Conservation (phyloP, 257 asterid genomes). For the Rehmannia glutinosa region DNA sequence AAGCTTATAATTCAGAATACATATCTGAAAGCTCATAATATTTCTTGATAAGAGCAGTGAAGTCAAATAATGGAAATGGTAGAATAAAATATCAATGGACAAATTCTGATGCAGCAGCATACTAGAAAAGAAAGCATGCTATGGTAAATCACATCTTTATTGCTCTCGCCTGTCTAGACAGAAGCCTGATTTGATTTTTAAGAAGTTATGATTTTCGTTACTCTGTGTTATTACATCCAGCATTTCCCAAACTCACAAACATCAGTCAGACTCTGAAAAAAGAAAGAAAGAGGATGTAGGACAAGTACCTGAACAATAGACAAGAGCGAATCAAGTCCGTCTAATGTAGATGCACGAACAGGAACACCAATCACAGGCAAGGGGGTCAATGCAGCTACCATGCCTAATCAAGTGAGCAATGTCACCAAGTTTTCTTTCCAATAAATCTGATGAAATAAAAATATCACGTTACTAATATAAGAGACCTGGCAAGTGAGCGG, state of each 20-base stretch:
- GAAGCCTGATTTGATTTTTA: too few relatives aligned
- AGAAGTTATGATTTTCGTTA: too few relatives aligned
- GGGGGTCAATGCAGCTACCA: slow-evolving; percentile 98
- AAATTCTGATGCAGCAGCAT: too few relatives aligned
- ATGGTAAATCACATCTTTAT: too few relatives aligned
- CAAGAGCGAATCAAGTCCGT: slow-evolving; percentile 91
- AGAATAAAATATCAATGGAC: too few relatives aligned
- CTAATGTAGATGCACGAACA: slow-evolving; percentile 86
- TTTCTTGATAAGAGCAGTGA: too few relatives aligned
- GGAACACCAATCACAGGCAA: slow-evolving; percentile 98
- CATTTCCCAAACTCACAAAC: too few relatives aligned
- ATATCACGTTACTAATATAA: background rate
- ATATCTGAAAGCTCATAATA: background rate
- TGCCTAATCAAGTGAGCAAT: slow-evolving; percentile 46
- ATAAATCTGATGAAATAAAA: background rate
- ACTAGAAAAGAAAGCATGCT: too few relatives aligned
- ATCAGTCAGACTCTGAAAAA: too few relatives aligned
- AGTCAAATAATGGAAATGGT: too few relatives aligned
- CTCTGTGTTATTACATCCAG: too few relatives aligned
- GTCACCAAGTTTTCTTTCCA: background rate
- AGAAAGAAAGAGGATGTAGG: background rate
- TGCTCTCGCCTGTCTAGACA: too few relatives aligned
- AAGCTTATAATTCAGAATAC: background rate
- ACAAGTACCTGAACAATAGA: slow-evolving; percentile 89
- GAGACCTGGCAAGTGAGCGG: slow-evolving; percentile 96